These are phyloP conservation scores for Thelonectria blattea DNA, from an alignment of 2,329 filamentous ascomycete species.

Conservation along the genomic window DNA sequence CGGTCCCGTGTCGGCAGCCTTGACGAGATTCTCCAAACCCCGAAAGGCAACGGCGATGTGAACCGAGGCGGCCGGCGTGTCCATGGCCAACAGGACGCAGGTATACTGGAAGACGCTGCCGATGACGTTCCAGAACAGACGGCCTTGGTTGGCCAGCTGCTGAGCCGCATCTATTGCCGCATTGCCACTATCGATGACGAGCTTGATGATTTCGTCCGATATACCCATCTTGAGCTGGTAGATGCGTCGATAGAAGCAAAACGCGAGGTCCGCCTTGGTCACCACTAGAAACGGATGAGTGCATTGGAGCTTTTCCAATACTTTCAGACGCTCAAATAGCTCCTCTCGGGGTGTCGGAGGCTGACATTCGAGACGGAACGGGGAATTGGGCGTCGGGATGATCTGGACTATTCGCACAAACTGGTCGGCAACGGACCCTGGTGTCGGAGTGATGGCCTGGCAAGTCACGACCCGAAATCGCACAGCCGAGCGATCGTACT, in stretches of 20 bases:
- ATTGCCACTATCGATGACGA: constrained; percentile 27
- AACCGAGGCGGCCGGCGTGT: constrained; percentile 22
- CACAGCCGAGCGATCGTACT: constrained; percentile 33
- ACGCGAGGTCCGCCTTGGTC: constrained; percentile 32
- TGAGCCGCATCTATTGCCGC: constrained; percentile 26
- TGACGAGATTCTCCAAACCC: constrained; percentile 27
- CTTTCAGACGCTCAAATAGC: constrained; percentile 26
- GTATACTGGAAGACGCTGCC: constrained; percentile 34
- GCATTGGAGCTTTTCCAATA: constrained; percentile 17
- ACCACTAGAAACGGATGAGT: constrained; percentile 29
- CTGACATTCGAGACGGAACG: constrained; percentile 25
- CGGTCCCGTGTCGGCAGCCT: constrained; percentile 24
- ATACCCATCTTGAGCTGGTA: constrained; percentile 29
- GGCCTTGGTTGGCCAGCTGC: constrained; percentile 25
- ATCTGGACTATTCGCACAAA: constrained; percentile 28
- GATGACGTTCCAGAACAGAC: constrained; percentile 33
- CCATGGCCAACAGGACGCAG: constrained; percentile 32
- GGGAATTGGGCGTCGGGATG: constrained; percentile 30
- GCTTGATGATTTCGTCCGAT: constrained; percentile 23
- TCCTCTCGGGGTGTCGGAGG: constrained; percentile 22
- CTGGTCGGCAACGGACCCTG: constrained; percentile 30
- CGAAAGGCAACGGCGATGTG: constrained; percentile 24
- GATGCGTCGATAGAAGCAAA: constrained; percentile 35
- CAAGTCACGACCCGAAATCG: constrained; percentile 29
- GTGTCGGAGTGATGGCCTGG: constrained; percentile 18